Evolutionary conservation across 1,139 yeast genomes (phyloP).

Genomic region (Diutina sp.): DNA sequence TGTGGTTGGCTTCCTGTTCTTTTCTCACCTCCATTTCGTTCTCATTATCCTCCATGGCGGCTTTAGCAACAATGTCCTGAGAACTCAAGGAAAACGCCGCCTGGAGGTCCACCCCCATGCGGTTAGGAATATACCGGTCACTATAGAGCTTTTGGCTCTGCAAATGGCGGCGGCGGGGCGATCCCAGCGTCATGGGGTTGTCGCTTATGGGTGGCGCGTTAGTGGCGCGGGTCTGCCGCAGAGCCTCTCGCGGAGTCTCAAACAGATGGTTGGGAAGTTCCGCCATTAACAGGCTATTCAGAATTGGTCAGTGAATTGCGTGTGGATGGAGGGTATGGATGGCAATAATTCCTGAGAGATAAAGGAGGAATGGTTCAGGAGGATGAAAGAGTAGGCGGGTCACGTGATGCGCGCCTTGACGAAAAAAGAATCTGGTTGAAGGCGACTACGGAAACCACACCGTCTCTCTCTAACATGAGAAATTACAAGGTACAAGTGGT

Average conservation of each 20-base stretch:
- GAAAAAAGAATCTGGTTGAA: not conserved
- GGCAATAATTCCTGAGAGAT: not conserved
- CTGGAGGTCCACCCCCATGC: slow-evolving; percentile 78
- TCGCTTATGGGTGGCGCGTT: not conserved
- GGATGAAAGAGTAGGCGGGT: not conserved
- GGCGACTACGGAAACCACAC: no score
- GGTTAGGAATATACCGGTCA: slow-evolving; percentile 77
- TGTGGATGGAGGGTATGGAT: not conserved
- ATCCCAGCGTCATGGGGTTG: not conserved
- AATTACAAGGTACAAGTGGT: no score
- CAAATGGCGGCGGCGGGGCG: slow-evolving; percentile 25
- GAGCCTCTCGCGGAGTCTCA: slow-evolving; percentile 1
- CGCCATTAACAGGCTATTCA: not conserved
- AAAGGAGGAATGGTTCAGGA: not conserved
- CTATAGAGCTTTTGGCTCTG: slow-evolving; percentile 41
- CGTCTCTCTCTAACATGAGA: no score
- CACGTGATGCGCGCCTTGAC: not conserved
- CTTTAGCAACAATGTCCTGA: slow-evolving; percentile 29
- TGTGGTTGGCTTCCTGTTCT: slow-evolving; percentile 75
- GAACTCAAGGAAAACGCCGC: slow-evolving; percentile 68
- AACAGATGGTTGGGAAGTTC: not conserved
- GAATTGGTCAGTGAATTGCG: not conserved
- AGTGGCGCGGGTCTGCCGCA: not conserved
- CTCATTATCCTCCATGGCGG: slow-evolving; percentile 16
- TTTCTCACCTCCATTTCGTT: slow-evolving; percentile 56